Conservation (phyloP, 306 rosid species). For the Calophaca sinica region DNA sequence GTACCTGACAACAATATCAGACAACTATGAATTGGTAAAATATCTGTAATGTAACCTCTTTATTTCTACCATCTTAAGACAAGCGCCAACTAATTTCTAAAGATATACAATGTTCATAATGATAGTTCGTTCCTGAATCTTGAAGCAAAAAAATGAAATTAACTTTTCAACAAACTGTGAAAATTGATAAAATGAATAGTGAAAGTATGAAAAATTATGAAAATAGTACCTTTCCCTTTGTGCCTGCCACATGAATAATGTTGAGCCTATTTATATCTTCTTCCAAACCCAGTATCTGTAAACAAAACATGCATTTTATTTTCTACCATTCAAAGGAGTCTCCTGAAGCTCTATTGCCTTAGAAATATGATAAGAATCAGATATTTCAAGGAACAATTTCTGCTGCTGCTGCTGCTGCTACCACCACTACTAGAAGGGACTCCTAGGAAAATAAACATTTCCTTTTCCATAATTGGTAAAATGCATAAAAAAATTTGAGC, state of each 20-base stretch:
- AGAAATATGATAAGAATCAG: conserved; percentile 26
- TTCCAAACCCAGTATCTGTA: conserved; percentile 71
- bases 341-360: conserved; percentile 10
- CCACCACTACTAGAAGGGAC: conserved; percentile 18
- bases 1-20: conserved; percentile 23
- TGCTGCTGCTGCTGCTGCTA: neutral
- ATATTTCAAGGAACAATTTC: conserved; percentile 31
- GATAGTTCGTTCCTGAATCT: conserved; percentile 13
- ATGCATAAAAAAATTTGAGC: neutral
- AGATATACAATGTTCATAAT: conserved; percentile 7
- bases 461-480: conserved; percentile 24
- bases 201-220: conserved; percentile 1
- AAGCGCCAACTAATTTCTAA: conserved; percentile 6
- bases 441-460: conserved; percentile 21
- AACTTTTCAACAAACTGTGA: conserved; percentile 1
- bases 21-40: conserved; percentile 22
- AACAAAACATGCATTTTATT: conserved; percentile 33
- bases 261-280: conserved; percentile 65
- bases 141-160: conserved; percentile 11
- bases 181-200: conserved; percentile 1
- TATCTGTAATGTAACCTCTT: neutral
- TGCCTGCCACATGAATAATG: conserved; percentile 86
- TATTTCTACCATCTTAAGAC: conserved; percentile 27
- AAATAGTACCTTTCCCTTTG: conserved; percentile 80
- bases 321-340: conserved; percentile 26